Evolutionary conservation across 140 eudicot genomes (phyloP).

Genomic region (Flaveria floridana): DNA sequence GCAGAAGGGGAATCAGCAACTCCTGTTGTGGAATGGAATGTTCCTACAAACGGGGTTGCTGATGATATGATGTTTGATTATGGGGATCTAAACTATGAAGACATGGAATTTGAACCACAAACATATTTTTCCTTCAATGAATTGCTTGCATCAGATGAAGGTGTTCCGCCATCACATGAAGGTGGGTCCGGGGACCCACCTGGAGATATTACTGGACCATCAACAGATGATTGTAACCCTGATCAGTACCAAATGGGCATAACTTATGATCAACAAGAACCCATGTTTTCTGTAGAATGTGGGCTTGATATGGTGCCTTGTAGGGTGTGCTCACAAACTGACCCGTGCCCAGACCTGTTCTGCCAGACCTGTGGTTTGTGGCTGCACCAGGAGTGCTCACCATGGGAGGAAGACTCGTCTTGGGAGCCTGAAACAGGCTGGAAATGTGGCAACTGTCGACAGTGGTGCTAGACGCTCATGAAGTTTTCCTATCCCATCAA

Average conservation of each 20-base stretch:
- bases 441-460: constrained; percentile 80
- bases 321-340: constrained; percentile 49
- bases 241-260: constrained; percentile 47
- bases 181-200: constrained; percentile 34
- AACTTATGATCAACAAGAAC: constrained; percentile 44
- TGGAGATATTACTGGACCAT: constrained; percentile 21
- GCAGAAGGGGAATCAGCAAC: constrained; percentile 36
- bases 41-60: constrained; percentile 42
- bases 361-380: constrained; percentile 64
- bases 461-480: constrained; percentile 57
- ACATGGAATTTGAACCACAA: constrained; percentile 84
- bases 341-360: constrained; percentile 67
- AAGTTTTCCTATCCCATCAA: neutral
- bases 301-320: constrained; percentile 42
- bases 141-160: constrained; percentile 69
- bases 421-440: constrained; percentile 54
- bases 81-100: constrained; percentile 51
- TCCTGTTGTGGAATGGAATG: constrained; percentile 54
- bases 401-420: constrained; percentile 56
- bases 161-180: constrained; percentile 15
- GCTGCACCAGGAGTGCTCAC: constrained; percentile 86
- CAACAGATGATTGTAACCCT: constrained; percentile 32
- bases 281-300: constrained; percentile 38
- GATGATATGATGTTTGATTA: constrained; percentile 53
- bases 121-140: constrained; percentile 79